Base-by-base conservation (phyloP, 1,139 yeast genomes). In the Taiozyma sp. region DNA sequence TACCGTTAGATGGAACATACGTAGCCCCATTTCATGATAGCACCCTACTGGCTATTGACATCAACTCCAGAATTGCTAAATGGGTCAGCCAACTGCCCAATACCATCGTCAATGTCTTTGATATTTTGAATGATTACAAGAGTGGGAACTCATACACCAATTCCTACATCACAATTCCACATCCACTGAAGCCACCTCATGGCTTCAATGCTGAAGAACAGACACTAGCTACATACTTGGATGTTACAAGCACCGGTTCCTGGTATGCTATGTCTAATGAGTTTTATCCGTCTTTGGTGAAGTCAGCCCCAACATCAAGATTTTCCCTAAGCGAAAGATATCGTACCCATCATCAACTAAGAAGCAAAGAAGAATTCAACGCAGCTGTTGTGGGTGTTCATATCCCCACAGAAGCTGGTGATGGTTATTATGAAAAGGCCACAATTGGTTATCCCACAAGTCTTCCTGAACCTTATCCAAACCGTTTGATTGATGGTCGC, bases 231-330 rank as follows among this genome's bases (percentile, higher is more conserved):
- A 59, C 61, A 0, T 62, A 58, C 44, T 32, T 62, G 16, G 64
- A 54, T 16, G 49, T 54, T 9, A 62, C 65, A 2, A 43, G 28
- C 8, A 50, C 54, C 39, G 59, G 61, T 0, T 60, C 65, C 0
- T 91, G 97, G 97, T 89, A 80, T 71, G 97, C 97, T 12, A 76
- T 92, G 79, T 87, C 96, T 32, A 87, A 84, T 57, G 66, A 69
- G 29, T 78, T 83, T 59, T 92, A 84, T 63, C 97, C 97, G 0
- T 83, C 95, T 0, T 68, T 91, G 48, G 91, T 92, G 23, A 82
- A 83, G 54, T 80, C 89, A 28, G 95, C 97, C 0, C 93, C 96
- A 0, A 63, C 79, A 4, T 81, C 91, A 0, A 75, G 77, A 53
- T 84, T 81, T 60, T 81, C 81, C 44, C 62, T 78, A 50, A 70